Base-by-base conservation (phyloP, 345 rosid species). In the Brassica carinata region DNA sequence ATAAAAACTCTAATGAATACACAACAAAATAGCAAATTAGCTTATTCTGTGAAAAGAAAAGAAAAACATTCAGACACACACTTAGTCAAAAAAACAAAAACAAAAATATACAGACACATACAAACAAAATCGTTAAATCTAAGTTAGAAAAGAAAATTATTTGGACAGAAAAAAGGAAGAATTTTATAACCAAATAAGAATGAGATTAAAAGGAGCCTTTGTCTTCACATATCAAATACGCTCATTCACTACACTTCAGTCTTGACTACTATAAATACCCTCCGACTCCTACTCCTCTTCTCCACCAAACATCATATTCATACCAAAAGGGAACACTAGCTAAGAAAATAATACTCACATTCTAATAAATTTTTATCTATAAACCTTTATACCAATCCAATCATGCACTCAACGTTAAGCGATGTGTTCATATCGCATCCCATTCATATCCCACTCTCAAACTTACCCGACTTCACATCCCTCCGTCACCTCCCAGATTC, bases 401-500 rank as follows among this genome's bases (percentile, higher is more conserved):
- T 13, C 19, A 90, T 91, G 96, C 91, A 90, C 80, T 89, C 94
- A 11, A 85, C 85, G 69, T 72, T 86, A 38, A 45, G 86, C 5
- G 95, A 92, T 30, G 91, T 83, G 67, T 87, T 83, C 68, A 76
- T 58, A 77, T 84, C 87, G 69, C 87, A 84, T 74, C 97, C 97
- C 31, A 79, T 88, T 29, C 85, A 84, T 63, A 81, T 75, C 82
- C 87, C 85, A 15, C 76, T 72, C 80, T 85, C 86, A n/a, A 87
- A 77, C 77, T 86, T 83, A 80, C 82, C 78, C 1, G 96, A 91
- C 85, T 83, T 96, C 68, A 77, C 76, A 78, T 79, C 96, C 14
- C 83, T 90, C 27, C 82, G 71, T 51, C 94, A 89, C 53, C 81
- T 94, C 30, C 98, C 98, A 1, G 97, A 93, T 78, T 91, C 96